phyloP scores from a whole-genome alignment of 192 early-diverging fungal species.

The Diversispora epigaea region DNA sequence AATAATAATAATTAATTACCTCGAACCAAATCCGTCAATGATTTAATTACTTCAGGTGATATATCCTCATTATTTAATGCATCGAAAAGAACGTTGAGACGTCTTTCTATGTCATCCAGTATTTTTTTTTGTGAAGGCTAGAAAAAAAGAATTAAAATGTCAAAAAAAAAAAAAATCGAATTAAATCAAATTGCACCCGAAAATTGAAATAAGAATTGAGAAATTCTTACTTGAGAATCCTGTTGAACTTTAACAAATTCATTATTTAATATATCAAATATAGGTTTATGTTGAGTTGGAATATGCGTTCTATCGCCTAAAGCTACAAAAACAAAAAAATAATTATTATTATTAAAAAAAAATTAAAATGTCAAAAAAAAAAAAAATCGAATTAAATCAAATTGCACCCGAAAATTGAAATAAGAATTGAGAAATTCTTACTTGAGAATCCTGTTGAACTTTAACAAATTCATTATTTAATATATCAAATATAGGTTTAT shows the following conservation, averaged over 20 bases:
- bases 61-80: conserved; percentile 80
- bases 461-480: conserved; percentile 55
- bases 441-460: conserved; percentile 48
- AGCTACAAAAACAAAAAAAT: conserved; percentile 52
- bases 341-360: background rate
- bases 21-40: conserved; percentile 65
- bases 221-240: conserved; percentile 40
- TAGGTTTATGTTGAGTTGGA: conserved; percentile 65
- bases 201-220: conserved; percentile 21
- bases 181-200: background rate
- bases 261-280: conserved; percentile 53
- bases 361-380: no score
- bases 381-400: no score
- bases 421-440: conserved; percentile 32
- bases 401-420: no score
- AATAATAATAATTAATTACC: conserved; percentile 43
- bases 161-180: conserved; percentile 2
- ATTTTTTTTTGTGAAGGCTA: conserved; percentile 71
- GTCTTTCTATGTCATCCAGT: conserved; percentile 82
- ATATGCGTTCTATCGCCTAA: conserved; percentile 84
- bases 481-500: conserved; percentile 61
- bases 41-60: conserved; percentile 56
- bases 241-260: conserved; percentile 57
- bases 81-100: conserved; percentile 80
- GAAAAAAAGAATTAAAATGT: background rate